Evolutionary conservation across 257 asterid species (phyloP), one percentile per base, ranked within the genome.

Genomic region (Solanum neorickii): DNA sequence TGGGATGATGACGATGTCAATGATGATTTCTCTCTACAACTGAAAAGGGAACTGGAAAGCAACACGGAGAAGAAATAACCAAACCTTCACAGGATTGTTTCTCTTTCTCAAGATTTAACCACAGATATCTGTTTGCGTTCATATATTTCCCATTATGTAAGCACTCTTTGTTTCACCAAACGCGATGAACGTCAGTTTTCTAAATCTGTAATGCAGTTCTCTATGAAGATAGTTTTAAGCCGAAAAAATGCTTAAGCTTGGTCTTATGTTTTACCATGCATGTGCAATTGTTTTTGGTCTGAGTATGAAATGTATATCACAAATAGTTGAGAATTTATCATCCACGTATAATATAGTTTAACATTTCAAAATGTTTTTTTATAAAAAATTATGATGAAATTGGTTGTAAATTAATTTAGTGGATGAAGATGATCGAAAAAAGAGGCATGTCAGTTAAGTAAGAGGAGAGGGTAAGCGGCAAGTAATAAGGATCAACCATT

Each of bases 1-100:
- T 88, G 90, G 90, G 90, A 88, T 86, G 90, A 88, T 88, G 90
- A 88, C 70, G 90, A 86, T 72, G 87, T 89, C 68, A 86, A 56
- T 46, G 91, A 86, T 33, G 91, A 89, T 60, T 86, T 89, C 83
- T 89, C 91, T 78, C 39, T 89, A 12, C 91, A 89, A 80, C 87
- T 89, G 20, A 86, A 86, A 68, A 89, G 83, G 35, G 89, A 86
- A 72, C 74, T 89, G 83, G 91, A 88, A 31, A 75, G 84, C 86
- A 70, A 60, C 75, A 12, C 75, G 1, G 87, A 86, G 87, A 86
- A 86, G 84, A 86, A 82, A 31, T 82, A 47, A 49, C 68, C 27
- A 80, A 80, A 20, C 9, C 68, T 41, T 15, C 20, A 29, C 11
- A 27, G 84, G 3, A 9, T 78, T 78, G 42, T 46, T 16, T 77